A percentile compares a stretch with the other conserved stretches of the same genome.
Conservation (phyloP, 1,284 basidiomycete genomes). For the Cutaneotrichosporon sp. region DNA sequence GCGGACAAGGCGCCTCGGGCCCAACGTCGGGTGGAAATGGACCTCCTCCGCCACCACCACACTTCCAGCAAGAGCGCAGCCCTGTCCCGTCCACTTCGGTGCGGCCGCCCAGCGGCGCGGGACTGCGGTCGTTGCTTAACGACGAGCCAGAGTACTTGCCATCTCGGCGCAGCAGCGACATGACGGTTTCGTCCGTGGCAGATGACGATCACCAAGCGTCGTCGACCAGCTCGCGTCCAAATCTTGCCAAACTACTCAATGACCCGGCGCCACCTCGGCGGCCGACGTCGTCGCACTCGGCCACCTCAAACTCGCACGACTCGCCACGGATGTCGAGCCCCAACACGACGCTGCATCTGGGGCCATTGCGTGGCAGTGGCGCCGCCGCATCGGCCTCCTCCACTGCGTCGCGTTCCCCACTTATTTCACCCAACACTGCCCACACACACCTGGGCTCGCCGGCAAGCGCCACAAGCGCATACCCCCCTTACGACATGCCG, state of each 20-base stretch:
- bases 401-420: conserved; percentile 9
- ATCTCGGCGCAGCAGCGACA: conserved; percentile 10
- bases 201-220: conserved; percentile 11
- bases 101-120: conserved; percentile 8
- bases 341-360: conserved; percentile 8
- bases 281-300: conserved; percentile 7
- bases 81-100: conserved; percentile 8
- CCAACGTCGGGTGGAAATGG: no score
- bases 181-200: conserved; percentile 7
- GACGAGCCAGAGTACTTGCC: conserved; percentile 7
- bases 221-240: conserved; percentile 3
- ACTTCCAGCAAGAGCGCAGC: conserved; percentile 4
- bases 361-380: neutral
- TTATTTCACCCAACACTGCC: conserved; percentile 3
- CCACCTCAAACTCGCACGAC: neutral
- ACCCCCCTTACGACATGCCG: neutral
- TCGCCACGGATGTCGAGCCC: conserved; percentile 13
- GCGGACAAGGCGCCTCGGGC: neutral
- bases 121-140: conserved; percentile 12
- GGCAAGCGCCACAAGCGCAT: neutral
- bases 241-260: conserved; percentile 31
- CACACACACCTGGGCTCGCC: conserved; percentile 1
- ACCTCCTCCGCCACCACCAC: conserved; percentile 6
- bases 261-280: conserved; percentile 16
- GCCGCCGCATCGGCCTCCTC: neutral